Base-by-base conservation (phyloP, 2,329 filamentous ascomycete genomes). In the Rhynchosporium agropyri region DNA sequence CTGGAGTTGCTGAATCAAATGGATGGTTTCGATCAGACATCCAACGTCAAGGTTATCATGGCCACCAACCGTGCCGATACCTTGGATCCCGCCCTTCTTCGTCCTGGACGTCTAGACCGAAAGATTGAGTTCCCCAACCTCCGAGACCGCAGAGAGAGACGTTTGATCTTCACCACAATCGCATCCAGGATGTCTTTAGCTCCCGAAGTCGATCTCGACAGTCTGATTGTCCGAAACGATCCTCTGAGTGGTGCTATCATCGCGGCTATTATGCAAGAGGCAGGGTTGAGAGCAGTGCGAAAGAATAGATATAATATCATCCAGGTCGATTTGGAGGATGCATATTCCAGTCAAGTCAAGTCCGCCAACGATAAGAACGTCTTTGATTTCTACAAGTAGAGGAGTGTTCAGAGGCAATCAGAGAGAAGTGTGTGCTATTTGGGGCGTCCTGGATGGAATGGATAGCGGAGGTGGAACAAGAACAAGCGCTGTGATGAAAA, bases 271-370 rank as follows among this genome's bases (percentile, higher is more conserved):
- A 99, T 99, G 95, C 95, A 99, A 78, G 95, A 99, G 80, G 95
- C 95, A 38, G 95, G 95, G 69, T 83, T 99, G 70, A 86, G 93
- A 69, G 94, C 94, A 31, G 94, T 98, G 68, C 85, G 94, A 73
- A 98, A 97, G 87, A 98, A 99, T 79, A 84, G 95, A 73, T 99
- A 99, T 80, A 98, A 99, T 79, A 99, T 99, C 76, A 98, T 99
- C 74, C 95, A 99, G 81, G 87, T 85, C 67, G 95, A 99, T 79
- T 81, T 99, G 67, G 95, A 99, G 78, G 95, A 98, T 77, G 95
- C 95, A 50, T 99, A 99, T 78, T 93, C 92, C 45, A 91, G 89
- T 79, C 95, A 99, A 77, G 95, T 99, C 74, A 98, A 98, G 87
- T 46, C 42, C 33, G 42, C 55, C 42, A 48, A 48, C 12, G 31